Conservation (phyloP, 2,329 filamentous ascomycete species). For the Phoma herbarum region DNA sequence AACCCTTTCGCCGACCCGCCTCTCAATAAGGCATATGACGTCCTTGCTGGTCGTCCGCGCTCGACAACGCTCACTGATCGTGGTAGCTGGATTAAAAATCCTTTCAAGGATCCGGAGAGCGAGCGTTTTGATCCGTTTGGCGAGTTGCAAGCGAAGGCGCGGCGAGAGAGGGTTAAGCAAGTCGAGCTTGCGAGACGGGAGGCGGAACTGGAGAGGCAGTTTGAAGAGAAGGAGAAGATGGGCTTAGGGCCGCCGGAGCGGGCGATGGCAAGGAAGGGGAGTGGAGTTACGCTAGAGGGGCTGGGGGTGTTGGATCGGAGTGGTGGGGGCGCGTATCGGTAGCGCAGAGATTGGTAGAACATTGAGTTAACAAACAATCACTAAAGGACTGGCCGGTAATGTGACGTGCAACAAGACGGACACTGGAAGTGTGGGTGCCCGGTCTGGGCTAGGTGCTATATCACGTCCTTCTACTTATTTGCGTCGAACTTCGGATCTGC, state of each 20-base stretch:
- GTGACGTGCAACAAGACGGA: no score
- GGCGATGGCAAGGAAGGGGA: constrained; percentile 31
- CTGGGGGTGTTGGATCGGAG: constrained; percentile 39
- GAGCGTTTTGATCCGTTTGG: constrained; percentile 51
- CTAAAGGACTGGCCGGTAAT: no score
- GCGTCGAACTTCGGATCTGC: constrained; percentile 47
- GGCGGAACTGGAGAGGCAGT: constrained; percentile 30
- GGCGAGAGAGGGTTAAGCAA: constrained; percentile 37
- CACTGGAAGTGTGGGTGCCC: no score
- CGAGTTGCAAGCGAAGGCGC: constrained; percentile 46
- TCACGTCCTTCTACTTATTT: not conserved
- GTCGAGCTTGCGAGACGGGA: constrained; percentile 38
- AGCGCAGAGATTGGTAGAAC: not conserved
- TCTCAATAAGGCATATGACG: constrained; percentile 49
- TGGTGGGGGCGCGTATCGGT: constrained; percentile 25
- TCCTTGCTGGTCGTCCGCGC: constrained; percentile 43
- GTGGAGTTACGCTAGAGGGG: constrained; percentile 37
- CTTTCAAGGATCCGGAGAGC: constrained; percentile 46
- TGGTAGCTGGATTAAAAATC: constrained; percentile 47
- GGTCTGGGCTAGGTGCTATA: not conserved
- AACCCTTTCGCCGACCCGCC: constrained; percentile 50
- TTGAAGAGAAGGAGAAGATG: constrained; percentile 41
- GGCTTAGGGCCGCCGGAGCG: constrained; percentile 30
- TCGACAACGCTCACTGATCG: constrained; percentile 48
- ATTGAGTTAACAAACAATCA: no score